Conservation (phyloP, 495 filamentous ascomycete species). For the Glarea lozoyensis region DNA sequence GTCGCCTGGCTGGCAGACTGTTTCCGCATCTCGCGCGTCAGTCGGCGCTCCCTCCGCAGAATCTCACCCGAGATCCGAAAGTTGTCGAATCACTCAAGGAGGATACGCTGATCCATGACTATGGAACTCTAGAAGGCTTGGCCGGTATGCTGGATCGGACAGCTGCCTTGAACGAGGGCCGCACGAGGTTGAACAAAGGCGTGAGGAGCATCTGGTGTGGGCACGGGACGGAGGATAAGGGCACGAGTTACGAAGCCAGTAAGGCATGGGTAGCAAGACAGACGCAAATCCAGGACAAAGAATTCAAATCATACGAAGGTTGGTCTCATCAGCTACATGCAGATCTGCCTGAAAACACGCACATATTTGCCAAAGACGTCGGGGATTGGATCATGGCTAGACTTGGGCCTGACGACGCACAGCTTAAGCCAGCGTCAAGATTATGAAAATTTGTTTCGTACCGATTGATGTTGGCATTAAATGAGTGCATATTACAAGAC, state of each 20-base stretch:
- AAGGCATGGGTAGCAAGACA: slow-evolving; percentile 51
- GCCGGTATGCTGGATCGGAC: slow-evolving; percentile 67
- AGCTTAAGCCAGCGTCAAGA: slow-evolving; percentile 5
- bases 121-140: slow-evolving; percentile 69
- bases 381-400: slow-evolving; percentile 63
- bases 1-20: slow-evolving; percentile 53
- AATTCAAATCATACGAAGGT: slow-evolving; percentile 65
- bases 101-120: slow-evolving; percentile 66
- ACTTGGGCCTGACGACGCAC: slow-evolving; percentile 3
- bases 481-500: too few relatives aligned
- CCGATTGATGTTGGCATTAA: neutral
- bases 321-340: slow-evolving; percentile 72
- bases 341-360: slow-evolving; percentile 52
- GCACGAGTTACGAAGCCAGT: slow-evolving; percentile 52
- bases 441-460: slow-evolving; percentile 1
- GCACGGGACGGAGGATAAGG: slow-evolving; percentile 60
- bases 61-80: slow-evolving; percentile 53
- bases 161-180: slow-evolving; percentile 37
- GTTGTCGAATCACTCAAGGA: slow-evolving; percentile 44
- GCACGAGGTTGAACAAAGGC: slow-evolving; percentile 23
- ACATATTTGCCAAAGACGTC: slow-evolving; percentile 60
- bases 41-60: slow-evolving; percentile 44
- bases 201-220: slow-evolving; percentile 47
- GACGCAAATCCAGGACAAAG: slow-evolving; percentile 49
- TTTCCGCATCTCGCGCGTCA: slow-evolving; percentile 52